Conservation (phyloP, 208 protist genomes). For the Leishmania mexicana region DNA sequence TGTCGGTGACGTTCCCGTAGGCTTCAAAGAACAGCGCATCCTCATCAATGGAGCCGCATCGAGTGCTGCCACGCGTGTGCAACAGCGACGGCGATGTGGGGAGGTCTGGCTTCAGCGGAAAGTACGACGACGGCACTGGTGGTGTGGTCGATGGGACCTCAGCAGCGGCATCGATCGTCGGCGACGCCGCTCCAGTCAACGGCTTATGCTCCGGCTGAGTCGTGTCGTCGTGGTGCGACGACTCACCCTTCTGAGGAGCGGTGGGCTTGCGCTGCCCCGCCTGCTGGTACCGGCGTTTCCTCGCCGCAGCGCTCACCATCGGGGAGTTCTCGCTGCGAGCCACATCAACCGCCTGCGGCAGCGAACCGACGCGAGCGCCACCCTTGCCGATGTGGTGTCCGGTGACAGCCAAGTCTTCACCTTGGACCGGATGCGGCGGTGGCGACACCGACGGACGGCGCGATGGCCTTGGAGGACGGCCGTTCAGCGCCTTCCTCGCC, state of each 20-base stretch:
- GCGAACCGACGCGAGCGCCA: background rate
- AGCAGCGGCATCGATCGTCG: background rate
- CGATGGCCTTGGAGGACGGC: background rate
- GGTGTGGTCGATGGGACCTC: background rate
- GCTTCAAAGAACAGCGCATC: conserved; percentile 39
- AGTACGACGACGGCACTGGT: background rate
- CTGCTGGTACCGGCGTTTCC: background rate
- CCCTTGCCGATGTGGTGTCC: background rate
- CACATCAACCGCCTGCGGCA: background rate
- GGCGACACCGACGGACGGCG: background rate
- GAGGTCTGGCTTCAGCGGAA: background rate
- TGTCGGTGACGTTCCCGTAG: conserved; percentile 66
- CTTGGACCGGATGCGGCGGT: background rate
- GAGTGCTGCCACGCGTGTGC: background rate
- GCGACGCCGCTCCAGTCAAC: background rate
- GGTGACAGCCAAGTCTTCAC: background rate
- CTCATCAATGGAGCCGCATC: conserved; percentile 7
- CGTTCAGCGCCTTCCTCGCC: background rate
- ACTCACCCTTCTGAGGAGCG: background rate
- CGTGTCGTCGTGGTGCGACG: background rate
- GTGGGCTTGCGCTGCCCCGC: background rate
- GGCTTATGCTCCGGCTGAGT: background rate
- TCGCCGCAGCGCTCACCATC: background rate
- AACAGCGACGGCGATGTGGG: background rate
- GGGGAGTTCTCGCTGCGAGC: conserved; percentile 15